phyloP scores from a whole-genome alignment of 2,329 filamentous ascomycete species.

The Endoconidiophora polonica region DNA sequence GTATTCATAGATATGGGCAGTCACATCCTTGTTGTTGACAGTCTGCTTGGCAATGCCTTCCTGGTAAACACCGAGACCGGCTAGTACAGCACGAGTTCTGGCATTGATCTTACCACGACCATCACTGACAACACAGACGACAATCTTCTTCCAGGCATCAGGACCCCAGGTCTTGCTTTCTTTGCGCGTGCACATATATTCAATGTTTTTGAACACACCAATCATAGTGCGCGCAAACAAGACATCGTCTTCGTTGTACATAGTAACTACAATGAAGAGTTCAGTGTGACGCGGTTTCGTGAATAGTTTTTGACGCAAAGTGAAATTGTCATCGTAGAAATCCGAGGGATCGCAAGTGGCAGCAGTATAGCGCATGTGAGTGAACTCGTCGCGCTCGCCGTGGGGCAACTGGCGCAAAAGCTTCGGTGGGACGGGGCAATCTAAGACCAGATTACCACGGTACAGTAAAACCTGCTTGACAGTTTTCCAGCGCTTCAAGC shows the following conservation, averaged over 20 bases:
- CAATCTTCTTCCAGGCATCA: slow-evolving; percentile 96
- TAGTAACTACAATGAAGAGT: slow-evolving; percentile 89
- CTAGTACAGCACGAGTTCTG: slow-evolving; percentile 79
- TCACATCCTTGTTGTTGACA: slow-evolving; percentile 90
- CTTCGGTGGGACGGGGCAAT: slow-evolving; percentile 84
- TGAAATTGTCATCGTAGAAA: slow-evolving; percentile 81
- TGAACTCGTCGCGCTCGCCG: slow-evolving; percentile 81
- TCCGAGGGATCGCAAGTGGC: slow-evolving; percentile 85
- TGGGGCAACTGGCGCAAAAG: slow-evolving; percentile 78
- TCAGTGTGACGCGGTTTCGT: slow-evolving; percentile 86
- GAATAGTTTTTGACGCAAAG: slow-evolving; percentile 77
- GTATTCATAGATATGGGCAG: slow-evolving; percentile 96
- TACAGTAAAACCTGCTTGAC: slow-evolving; percentile 97
- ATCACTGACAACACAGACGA: slow-evolving; percentile 91
- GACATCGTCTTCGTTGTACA: slow-evolving; percentile 98
- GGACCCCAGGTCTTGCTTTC: slow-evolving; percentile 95
- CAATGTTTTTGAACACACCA: slow-evolving; percentile 95
- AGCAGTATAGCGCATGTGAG: slow-evolving; percentile 77
- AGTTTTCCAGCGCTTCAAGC: slow-evolving; percentile 86
- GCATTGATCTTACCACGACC: slow-evolving; percentile 82
- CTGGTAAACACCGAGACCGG: slow-evolving; percentile 95
- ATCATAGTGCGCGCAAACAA: slow-evolving; percentile 97
- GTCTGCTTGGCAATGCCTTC: slow-evolving; percentile 97
- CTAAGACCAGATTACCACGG: slow-evolving; percentile 88
- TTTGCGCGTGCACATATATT: slow-evolving; percentile 83